Conservation (phyloP, 2,329 filamentous ascomycete genomes). For the Trichoderma arundinaceum region DNA sequence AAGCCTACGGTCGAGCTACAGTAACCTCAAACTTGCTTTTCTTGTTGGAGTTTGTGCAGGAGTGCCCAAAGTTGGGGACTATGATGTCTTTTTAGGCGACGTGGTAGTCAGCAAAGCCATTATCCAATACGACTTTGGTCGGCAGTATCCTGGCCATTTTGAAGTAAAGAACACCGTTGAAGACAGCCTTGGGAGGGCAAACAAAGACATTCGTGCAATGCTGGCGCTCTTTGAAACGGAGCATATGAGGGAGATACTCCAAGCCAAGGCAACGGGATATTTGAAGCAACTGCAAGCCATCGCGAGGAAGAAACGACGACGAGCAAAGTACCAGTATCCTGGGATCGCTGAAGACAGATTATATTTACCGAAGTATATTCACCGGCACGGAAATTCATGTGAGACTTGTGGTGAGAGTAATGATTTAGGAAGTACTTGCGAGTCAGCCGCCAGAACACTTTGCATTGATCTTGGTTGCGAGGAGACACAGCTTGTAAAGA, state of each 20-base stretch:
- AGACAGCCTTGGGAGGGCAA: conserved; percentile 40
- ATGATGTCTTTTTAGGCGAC: conserved; percentile 42
- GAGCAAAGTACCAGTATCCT: conserved; percentile 38
- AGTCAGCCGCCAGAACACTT: conserved; percentile 32
- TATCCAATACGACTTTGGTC: conserved; percentile 41
- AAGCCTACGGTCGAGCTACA: conserved; percentile 44
- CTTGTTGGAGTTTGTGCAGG: conserved; percentile 51
- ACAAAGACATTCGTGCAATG: conserved; percentile 40
- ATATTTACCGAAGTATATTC: conserved; percentile 39
- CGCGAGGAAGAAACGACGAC: conserved; percentile 20
- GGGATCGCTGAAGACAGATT: conserved; percentile 39
- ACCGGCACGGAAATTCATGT: conserved; percentile 38
- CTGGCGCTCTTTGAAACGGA: conserved; percentile 37
- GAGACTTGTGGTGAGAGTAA: conserved; percentile 22
- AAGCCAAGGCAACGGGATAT: conserved; percentile 17
- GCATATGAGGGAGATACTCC: conserved; percentile 30
- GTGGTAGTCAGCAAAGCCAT: conserved; percentile 43
- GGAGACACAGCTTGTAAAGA: conserved; percentile 27
- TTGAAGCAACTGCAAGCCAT: conserved; percentile 35
- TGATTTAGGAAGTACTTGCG: conserved; percentile 33
- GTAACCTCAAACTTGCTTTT: conserved; percentile 43
- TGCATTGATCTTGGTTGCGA: conserved; percentile 42
- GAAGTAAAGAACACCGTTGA: conserved; percentile 37
- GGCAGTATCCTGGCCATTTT: conserved; percentile 38
- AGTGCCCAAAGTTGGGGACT: conserved; percentile 35